A percentile compares a stretch with the other conserved stretches of the same genome.
phyloP scores from a whole-genome alignment of 2,329 filamentous ascomycete genomes.

The Sclerotinia subarctica region DNA sequence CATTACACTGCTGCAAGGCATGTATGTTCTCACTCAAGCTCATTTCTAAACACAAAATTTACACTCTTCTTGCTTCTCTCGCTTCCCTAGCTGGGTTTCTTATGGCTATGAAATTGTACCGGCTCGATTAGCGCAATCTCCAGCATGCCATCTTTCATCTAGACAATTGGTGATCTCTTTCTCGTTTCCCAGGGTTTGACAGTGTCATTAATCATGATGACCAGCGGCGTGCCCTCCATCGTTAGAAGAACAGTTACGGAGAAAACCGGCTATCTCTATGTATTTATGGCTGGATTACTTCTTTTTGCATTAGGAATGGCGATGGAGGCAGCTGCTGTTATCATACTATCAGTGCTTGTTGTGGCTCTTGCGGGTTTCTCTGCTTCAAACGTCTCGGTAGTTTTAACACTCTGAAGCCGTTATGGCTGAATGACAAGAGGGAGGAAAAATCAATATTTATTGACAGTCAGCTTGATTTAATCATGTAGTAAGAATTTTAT shows the following conservation, averaged over 20 bases:
- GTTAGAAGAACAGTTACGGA: slow-evolving; percentile 53
- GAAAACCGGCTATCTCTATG: slow-evolving; percentile 39
- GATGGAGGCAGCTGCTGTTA: slow-evolving; percentile 43
- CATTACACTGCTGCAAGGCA: not conserved
- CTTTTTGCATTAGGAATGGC: not conserved
- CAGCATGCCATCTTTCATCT: slow-evolving; percentile 45
- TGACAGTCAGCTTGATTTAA: too few relatives aligned
- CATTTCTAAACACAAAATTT: slow-evolving; percentile 37
- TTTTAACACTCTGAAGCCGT: too few relatives aligned
- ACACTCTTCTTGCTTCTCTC: slow-evolving; percentile 36
- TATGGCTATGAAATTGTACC: slow-evolving; percentile 44
- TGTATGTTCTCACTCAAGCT: not conserved
- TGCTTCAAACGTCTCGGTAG: too few relatives aligned
- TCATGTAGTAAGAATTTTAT: too few relatives aligned
- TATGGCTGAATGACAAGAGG: too few relatives aligned
- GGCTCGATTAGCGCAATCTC: slow-evolving; percentile 50
- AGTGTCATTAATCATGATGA: slow-evolving; percentile 55
- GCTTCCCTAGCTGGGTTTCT: slow-evolving; percentile 19
- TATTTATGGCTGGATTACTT: not conserved
- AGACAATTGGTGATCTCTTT: slow-evolving; percentile 47
- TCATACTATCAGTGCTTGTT: slow-evolving; percentile 45
- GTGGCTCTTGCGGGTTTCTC: slow-evolving; percentile 41
- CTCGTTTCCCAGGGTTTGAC: slow-evolving; percentile 53
- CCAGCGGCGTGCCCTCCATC: slow-evolving; percentile 53
- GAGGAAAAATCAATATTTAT: too few relatives aligned